Evolutionary conservation across 192 early-diverging fungal genomes (phyloP).

Genomic region (Kickxella alabastrina): DNA sequence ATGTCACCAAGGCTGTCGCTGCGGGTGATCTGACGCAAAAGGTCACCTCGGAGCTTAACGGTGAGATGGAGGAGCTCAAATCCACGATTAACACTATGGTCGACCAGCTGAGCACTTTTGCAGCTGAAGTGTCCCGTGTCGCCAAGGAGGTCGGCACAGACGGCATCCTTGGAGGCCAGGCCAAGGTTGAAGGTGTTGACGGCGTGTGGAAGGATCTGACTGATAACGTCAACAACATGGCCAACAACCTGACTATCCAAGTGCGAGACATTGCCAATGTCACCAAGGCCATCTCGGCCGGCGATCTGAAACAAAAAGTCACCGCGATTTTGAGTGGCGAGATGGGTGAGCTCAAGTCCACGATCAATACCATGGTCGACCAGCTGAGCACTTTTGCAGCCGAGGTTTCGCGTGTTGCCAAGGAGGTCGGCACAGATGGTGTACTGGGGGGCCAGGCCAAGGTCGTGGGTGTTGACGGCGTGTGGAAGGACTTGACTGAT

Average conservation of each 20-base stretch:
- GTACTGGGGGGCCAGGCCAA: constrained; percentile 66
- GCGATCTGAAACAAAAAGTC: constrained; percentile 58
- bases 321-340: constrained; percentile 52
- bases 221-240: constrained; percentile 67
- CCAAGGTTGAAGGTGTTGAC: constrained; percentile 53
- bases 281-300: constrained; percentile 55
- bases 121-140: constrained; percentile 61
- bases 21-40: constrained; percentile 58
- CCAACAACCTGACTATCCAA: constrained; percentile 59
- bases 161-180: constrained; percentile 54
- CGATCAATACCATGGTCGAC: constrained; percentile 66
- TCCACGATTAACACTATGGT: constrained; percentile 63
- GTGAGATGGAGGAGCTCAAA: constrained; percentile 64
- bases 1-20: constrained; percentile 62
- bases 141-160: constrained; percentile 59
- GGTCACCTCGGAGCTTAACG: constrained; percentile 56
- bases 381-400: constrained; percentile 61
- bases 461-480: constrained; percentile 60
- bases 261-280: constrained; percentile 62
- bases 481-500: constrained; percentile 69
- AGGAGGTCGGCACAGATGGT: constrained; percentile 69
- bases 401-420: constrained; percentile 66
- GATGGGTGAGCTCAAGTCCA: constrained; percentile 57
- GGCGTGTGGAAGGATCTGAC: constrained; percentile 66
- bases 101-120: constrained; percentile 60